Evolutionary conservation across 1,284 basidiomycete genomes (phyloP).

Genomic region (Singerocomus rubriflavus): DNA sequence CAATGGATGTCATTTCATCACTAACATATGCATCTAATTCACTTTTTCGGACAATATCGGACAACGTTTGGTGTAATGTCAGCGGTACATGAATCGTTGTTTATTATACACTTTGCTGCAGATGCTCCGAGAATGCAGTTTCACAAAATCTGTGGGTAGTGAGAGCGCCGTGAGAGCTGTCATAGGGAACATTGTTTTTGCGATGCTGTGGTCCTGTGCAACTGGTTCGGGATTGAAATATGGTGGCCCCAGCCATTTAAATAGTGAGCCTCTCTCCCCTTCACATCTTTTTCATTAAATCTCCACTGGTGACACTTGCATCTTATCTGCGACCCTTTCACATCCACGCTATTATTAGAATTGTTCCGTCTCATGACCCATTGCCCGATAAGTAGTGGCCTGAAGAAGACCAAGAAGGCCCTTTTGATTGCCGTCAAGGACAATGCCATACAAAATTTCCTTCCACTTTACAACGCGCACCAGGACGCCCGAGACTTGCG

Average conservation of each 20-base stretch:
- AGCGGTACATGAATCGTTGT: not conserved
- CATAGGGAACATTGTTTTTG: not conserved
- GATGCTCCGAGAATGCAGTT: not conserved
- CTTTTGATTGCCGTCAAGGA: slow-evolving; percentile 24
- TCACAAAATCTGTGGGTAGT: not conserved
- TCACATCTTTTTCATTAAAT: not conserved
- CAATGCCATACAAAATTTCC: not conserved
- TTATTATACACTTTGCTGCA: slow-evolving; percentile 1
- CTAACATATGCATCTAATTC: not conserved
- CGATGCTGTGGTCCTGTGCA: slow-evolving; percentile 16
- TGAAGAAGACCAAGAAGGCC: slow-evolving; percentile 2
- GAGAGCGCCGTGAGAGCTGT: not conserved
- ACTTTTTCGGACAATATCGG: not conserved
- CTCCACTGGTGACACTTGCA: not conserved
- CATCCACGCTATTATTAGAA: not conserved
- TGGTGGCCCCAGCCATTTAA: too few species aligned
- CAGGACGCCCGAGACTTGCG: slow-evolving; percentile 13
- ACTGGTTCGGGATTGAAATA: not conserved
- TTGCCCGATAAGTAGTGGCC: not conserved
- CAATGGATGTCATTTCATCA: slow-evolving; percentile 4
- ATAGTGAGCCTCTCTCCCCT: too few species aligned
- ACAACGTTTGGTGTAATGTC: slow-evolving; percentile 11
- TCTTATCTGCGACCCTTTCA: slow-evolving; percentile 13
- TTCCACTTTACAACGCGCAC: slow-evolving; percentile 14
- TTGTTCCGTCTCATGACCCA: slow-evolving; percentile 4